These are phyloP conservation scores for Globisporangium camurandrum DNA, from an alignment of 352 stramenopile species.

Conservation along the genomic window DNA sequence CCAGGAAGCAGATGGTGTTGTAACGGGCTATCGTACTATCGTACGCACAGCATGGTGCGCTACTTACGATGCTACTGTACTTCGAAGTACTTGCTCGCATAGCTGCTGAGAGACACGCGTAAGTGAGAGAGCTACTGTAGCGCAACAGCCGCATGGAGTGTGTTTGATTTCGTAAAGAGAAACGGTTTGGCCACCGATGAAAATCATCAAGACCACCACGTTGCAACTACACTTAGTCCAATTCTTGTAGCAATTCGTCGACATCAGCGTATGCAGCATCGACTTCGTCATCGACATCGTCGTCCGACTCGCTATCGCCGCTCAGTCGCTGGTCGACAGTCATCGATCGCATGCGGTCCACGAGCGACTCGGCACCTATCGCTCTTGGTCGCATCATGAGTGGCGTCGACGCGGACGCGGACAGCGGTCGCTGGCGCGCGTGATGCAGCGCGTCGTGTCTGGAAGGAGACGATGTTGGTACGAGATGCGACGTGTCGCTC, in stretches of 20 bases:
- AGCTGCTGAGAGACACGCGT: too few relatives aligned
- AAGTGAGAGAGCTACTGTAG: too few relatives aligned
- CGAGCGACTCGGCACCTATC: not conserved
- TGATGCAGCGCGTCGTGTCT: not conserved
- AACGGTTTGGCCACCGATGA: too few relatives aligned
- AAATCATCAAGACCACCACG: too few relatives aligned
- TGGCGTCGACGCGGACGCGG: not conserved
- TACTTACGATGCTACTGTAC: too few relatives aligned
- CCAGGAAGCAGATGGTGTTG: too few relatives aligned
- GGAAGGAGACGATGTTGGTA: not conserved
- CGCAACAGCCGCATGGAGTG: too few relatives aligned
- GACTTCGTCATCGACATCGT: not conserved
- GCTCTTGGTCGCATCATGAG: too few relatives aligned
- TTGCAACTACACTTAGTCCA: not conserved
- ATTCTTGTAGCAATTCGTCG: not conserved
- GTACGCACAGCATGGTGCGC: too few relatives aligned
- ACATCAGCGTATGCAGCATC: not conserved
- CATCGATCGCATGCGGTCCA: slow-evolving; percentile 8
- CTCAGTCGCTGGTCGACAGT: not conserved
- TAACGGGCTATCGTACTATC: too few relatives aligned
- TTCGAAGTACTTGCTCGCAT: too few relatives aligned
- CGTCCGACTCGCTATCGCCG: not conserved
- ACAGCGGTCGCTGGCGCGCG: not conserved
- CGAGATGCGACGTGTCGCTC: not conserved
- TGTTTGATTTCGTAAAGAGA: too few relatives aligned